These are phyloP conservation scores for Solanum dulcamara DNA, from an alignment of 257 asterid genomes.

Conservation along the genomic window DNA sequence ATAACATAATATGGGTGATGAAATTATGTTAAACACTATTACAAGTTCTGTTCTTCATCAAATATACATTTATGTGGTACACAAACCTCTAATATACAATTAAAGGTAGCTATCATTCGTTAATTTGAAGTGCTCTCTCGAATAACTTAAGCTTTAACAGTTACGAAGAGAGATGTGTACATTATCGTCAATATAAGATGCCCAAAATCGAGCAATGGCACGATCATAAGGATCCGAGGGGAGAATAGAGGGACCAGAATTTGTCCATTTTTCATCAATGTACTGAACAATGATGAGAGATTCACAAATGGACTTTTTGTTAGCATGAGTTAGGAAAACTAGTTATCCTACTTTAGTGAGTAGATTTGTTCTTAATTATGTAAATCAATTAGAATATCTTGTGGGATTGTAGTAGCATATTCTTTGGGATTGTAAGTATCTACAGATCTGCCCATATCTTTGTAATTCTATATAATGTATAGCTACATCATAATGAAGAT, in stretches of 20 bases:
- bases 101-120: background rate
- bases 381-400: too few species aligned
- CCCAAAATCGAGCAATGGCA: constrained; percentile 21
- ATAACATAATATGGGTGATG: background rate
- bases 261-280: constrained; percentile 15
- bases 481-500: too few species aligned
- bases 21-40: too few species aligned
- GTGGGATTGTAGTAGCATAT: too few species aligned
- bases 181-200: constrained; percentile 17
- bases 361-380: too few species aligned
- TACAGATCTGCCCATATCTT: too few species aligned
- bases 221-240: constrained; percentile 16
- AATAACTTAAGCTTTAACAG: background rate
- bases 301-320: constrained; percentile 15
- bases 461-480: too few species aligned
- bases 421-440: too few species aligned
- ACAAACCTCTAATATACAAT: background rate
- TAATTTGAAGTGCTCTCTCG: background rate
- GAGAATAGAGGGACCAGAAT: constrained; percentile 7
- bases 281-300: constrained; percentile 17
- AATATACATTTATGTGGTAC: background rate
- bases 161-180: background rate
- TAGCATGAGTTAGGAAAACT: too few species aligned
- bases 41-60: background rate
- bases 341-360: too few species aligned